Conservation (phyloP, 2,329 filamentous ascomycete genomes). For the Aureobasidium sp. region DNA sequence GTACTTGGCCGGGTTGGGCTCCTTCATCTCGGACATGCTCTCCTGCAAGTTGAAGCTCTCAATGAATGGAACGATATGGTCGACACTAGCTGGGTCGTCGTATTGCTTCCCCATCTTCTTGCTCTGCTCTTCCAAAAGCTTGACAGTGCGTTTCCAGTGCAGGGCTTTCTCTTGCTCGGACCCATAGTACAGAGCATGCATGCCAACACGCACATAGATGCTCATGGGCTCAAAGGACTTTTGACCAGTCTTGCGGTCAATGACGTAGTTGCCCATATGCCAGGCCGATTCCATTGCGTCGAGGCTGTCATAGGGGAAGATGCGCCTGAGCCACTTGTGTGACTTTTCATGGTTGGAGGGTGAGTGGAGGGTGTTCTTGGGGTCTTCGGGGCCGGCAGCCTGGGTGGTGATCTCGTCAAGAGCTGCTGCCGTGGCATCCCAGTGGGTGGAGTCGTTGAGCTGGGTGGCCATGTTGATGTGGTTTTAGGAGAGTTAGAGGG, state of each 20-base stretch:
- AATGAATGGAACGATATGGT: constrained; percentile 37
- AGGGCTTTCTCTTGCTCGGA: constrained; percentile 32
- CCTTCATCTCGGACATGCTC: constrained; percentile 28
- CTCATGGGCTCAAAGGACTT: constrained; percentile 38
- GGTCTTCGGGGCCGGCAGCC: constrained; percentile 21
- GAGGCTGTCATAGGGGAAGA: constrained; percentile 20
- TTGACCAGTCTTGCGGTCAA: constrained; percentile 34
- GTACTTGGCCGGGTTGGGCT: constrained; percentile 34
- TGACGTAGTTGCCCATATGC: constrained; percentile 39
- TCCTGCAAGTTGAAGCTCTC: constrained; percentile 31
- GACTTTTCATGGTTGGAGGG: constrained; percentile 19
- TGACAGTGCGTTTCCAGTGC: constrained; percentile 29
- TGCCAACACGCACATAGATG: constrained; percentile 37
- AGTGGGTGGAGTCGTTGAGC: constrained; percentile 17
- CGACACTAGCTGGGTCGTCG: constrained; percentile 30
- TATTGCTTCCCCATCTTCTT: constrained; percentile 37
- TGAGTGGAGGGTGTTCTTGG: constrained; percentile 23
- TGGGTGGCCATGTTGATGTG: constrained; percentile 4
- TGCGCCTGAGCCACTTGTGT: constrained; percentile 16
- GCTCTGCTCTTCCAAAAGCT: constrained; percentile 31
- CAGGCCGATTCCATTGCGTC: constrained; percentile 30
- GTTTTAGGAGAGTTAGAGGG: background rate
- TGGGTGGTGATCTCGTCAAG: constrained; percentile 23
- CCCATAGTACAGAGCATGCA: constrained; percentile 40
- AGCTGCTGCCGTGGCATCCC: constrained; percentile 22